Conservation (phyloP, 306 rosid species). For the Rosa persica region DNA sequence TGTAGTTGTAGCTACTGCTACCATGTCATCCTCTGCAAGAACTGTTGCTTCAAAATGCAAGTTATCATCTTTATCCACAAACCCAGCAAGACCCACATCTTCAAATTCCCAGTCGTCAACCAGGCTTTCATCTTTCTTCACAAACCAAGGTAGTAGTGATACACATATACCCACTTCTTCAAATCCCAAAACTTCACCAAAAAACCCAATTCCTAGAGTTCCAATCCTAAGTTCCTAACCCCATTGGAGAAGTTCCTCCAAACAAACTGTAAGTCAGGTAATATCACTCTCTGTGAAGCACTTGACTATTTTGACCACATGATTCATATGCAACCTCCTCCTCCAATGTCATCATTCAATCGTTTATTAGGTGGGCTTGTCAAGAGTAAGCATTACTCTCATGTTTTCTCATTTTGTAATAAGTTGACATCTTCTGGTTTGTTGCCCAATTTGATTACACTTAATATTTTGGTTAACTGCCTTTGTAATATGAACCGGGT, state of each 20-base stretch:
- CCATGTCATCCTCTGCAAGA: neutral
- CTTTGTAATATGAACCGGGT: slow-evolving; percentile 32
- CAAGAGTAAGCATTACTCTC: slow-evolving; percentile 36
- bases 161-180: neutral
- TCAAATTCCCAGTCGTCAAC: neutral
- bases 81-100: slow-evolving; percentile 9
- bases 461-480: slow-evolving; percentile 43
- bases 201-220: neutral
- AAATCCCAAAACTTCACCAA: slow-evolving; percentile 11
- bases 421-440: slow-evolving; percentile 15
- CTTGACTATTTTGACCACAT: slow-evolving; percentile 26
- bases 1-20: neutral
- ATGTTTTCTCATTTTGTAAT: slow-evolving; percentile 3
- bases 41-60: slow-evolving; percentile 20
- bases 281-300: slow-evolving; percentile 25
- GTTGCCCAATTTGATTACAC: slow-evolving; percentile 20
- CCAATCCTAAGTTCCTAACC: slow-evolving; percentile 13
- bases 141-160: neutral
- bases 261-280: slow-evolving; percentile 27
- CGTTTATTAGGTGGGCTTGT: slow-evolving; percentile 33
- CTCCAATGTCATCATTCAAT: slow-evolving; percentile 39
- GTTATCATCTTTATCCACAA: slow-evolving; percentile 21
- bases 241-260: slow-evolving; percentile 27
- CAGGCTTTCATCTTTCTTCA: slow-evolving; percentile 9
- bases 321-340: slow-evolving; percentile 35